Conservation (phyloP, 805 yeast species). For the Candida ulmi region DNA sequence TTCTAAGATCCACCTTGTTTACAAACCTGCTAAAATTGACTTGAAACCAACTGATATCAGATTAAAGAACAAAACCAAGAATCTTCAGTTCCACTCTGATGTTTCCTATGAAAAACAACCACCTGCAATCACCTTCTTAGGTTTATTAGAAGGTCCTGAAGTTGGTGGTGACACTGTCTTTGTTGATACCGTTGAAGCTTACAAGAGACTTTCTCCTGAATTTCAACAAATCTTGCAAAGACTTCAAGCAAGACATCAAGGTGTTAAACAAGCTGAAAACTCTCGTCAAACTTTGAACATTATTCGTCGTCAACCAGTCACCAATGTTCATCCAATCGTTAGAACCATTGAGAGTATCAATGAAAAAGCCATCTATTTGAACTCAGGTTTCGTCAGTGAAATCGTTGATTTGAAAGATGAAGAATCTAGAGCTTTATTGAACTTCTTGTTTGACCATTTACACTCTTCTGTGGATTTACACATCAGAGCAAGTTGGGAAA, state of each 20-base stretch:
- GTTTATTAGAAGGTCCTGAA: constrained; percentile 45
- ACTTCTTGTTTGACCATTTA: constrained; percentile 46
- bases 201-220: constrained; percentile 55
- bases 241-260: constrained; percentile 58
- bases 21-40: constrained; percentile 26
- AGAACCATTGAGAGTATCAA: constrained; percentile 61
- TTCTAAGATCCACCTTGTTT: constrained; percentile 57
- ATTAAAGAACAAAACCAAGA: constrained; percentile 1
- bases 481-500: constrained; percentile 58
- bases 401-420: constrained; percentile 63
- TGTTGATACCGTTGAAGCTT: constrained; percentile 56
- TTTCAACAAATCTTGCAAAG: constrained; percentile 47
- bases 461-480: constrained; percentile 46
- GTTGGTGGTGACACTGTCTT: constrained; percentile 66
- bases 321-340: constrained; percentile 55
- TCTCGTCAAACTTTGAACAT: constrained; percentile 43
- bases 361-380: constrained; percentile 46
- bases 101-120: constrained; percentile 63
- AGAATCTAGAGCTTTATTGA: constrained; percentile 51
- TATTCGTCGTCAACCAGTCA: constrained; percentile 53
- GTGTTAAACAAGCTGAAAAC: constrained; percentile 51
- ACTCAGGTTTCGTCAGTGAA: constrained; percentile 49
- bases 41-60: background rate
- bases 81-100: constrained; percentile 51
- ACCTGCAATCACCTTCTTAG: constrained; percentile 55